Evolutionary conservation across 768 basidiomycete species (phyloP), one percentile per base, ranked within the genome.

Genomic region (Boletus rubescentipes): DNA sequence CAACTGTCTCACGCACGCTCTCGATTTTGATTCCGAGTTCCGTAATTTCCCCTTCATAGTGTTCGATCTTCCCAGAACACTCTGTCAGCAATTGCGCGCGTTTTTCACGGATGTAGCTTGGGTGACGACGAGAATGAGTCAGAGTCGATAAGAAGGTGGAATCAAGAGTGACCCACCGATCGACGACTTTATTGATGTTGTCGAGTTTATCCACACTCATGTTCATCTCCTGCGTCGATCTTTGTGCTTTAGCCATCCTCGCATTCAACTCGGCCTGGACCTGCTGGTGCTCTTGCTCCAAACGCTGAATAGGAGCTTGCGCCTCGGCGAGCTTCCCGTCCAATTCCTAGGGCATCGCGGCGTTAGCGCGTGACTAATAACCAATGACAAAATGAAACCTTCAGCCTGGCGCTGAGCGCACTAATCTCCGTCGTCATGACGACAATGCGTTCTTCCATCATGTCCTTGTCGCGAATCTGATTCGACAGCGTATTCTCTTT

Each of bases 101-200:
- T 61, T 84, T 86, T 37, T 86, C 84, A 46, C 83, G 82, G 51
- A 87, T 76, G 67, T 94, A 93, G 56, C 93, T 96, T n/a, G 23
- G n/a, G 9, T 29, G 30, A 46, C 45, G 31, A 34, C 26, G 10
- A 40, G 20, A 30, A 32, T 49, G 30, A 32, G 16, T 8, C 14
- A 10, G 40, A 44, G 43, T 12, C 11, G 31, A 42, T 10, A 35
- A 18, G 38, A 29, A 14, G 14, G 30, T 15, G 16, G 16, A 31
- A 45, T n/a, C 32, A 40, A 8, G 42, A 2, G 3, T 4, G 14
- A 29, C 64, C 46, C 63, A 89, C 89, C 82, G 75, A 60, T 91
- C 88, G 23, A 91, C 76, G 26, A 70, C 73, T 64, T 83, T 84
- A 67, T 83, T 87, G 49, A 79, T 77, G 37, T 74, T 75, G 11